These are phyloP conservation scores for Dryadomyces quercus-mongolicae DNA, from an alignment of 2,329 filamentous ascomycete species.

Conservation along the genomic window DNA sequence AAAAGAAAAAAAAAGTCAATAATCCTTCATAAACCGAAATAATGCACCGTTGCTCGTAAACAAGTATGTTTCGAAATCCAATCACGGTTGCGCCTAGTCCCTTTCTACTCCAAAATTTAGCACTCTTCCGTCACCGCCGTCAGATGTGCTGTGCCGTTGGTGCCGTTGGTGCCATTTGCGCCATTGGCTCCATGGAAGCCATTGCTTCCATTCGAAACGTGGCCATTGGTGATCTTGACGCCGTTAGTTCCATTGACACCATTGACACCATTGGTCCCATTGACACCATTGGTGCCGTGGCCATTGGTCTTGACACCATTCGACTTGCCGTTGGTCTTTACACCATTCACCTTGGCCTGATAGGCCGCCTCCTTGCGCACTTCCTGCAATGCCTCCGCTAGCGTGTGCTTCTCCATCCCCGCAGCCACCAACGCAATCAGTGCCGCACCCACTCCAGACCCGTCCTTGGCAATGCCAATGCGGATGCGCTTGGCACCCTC, in stretches of 20 bases:
- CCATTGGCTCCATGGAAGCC: too few species aligned
- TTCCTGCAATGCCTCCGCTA: slow-evolving; percentile 26
- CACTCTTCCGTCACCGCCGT: slow-evolving; percentile 14
- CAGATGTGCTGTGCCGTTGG: slow-evolving; percentile 5
- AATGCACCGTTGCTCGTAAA: background rate
- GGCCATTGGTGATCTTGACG: background rate
- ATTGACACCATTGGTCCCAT: background rate
- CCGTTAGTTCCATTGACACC: background rate
- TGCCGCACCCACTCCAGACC: slow-evolving; percentile 88
- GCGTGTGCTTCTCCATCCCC: slow-evolving; percentile 39
- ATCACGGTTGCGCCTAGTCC: background rate
- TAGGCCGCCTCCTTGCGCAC: slow-evolving; percentile 22
- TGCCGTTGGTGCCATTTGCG: too few species aligned
- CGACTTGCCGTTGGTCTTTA: background rate
- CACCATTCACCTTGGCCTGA: slow-evolving; percentile 19
- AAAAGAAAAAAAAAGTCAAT: background rate
- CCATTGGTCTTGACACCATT: background rate
- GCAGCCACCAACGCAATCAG: slow-evolving; percentile 86
- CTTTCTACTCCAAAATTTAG: background rate
- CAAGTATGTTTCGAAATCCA: background rate
- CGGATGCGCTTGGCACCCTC: slow-evolving; percentile 74
- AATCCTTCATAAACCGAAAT: background rate
- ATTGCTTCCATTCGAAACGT: too few species aligned
- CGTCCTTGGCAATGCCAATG: slow-evolving; percentile 95
- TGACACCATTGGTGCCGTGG: background rate